Evolutionary conservation across 1,284 basidiomycete genomes (phyloP).

Genomic region (Puccinia triticina): DNA sequence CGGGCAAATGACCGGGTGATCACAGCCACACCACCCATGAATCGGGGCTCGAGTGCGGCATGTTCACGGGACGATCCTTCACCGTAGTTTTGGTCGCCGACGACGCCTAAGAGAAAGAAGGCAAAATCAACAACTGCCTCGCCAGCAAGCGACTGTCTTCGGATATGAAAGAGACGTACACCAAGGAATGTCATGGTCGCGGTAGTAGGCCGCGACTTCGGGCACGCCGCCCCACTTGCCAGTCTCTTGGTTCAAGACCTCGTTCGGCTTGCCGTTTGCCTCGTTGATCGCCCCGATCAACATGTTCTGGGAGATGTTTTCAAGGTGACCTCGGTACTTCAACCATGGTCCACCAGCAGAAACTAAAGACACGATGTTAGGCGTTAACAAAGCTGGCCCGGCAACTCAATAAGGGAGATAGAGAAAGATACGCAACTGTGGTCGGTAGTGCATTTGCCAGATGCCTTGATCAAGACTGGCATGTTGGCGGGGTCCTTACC

Average conservation of each 20-base stretch:
- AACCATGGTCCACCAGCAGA: conserved; percentile 98
- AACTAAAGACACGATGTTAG: conserved; percentile 60
- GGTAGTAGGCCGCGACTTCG: conserved; percentile 81
- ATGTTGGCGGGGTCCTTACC: conserved; percentile 87
- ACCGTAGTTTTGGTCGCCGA: conserved; percentile 90
- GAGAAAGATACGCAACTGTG: conserved; percentile 58
- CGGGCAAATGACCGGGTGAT: conserved; percentile 46
- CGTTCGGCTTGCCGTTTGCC: conserved; percentile 95
- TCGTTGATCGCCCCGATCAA: conserved; percentile 94
- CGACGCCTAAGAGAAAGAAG: conserved; percentile 18
- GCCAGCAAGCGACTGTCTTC: not conserved
- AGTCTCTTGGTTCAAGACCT: conserved; percentile 85
- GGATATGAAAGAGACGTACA: conserved; percentile 67
- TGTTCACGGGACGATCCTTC: conserved; percentile 84
- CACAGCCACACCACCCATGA: conserved; percentile 37
- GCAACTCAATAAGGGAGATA: conserved; percentile 52
- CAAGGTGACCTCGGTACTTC: conserved; percentile 97
- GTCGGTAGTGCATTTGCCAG: conserved; percentile 91
- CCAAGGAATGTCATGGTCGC: conserved; percentile 87
- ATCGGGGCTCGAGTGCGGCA: conserved; percentile 44
- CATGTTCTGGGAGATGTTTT: conserved; percentile 99
- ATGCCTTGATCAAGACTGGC: conserved; percentile 94
- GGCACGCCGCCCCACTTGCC: conserved; percentile 86
- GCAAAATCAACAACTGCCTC: not conserved
- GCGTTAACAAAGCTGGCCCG: conserved; percentile 69